phyloP scores from a whole-genome alignment of 192 early-diverging fungal species.

The Umbelopsis vinacea region DNA sequence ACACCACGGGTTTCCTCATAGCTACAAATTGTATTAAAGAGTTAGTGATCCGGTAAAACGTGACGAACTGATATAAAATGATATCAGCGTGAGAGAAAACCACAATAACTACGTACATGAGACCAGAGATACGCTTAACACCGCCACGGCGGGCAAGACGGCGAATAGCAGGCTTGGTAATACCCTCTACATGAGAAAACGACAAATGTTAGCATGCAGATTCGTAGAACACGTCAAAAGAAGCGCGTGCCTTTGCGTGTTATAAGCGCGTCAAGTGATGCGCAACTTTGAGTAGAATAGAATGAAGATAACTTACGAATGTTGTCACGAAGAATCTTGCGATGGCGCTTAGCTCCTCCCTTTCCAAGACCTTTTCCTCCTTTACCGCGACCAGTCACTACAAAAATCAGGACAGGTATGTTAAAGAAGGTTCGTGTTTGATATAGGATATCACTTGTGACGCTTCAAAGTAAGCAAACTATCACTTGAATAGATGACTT shows the following conservation, averaged over 20 bases:
- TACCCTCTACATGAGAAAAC: conserved; percentile 25
- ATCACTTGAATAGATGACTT: neutral
- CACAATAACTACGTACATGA: conserved; percentile 35
- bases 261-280: neutral
- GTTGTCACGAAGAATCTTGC: conserved; percentile 99
- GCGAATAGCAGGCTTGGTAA: conserved; percentile 73
- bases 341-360: conserved; percentile 99
- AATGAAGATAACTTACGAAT: conserved; percentile 51
- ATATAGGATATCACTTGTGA: neutral
- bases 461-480: too few species aligned
- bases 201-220: neutral
- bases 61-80: neutral
- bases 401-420: conserved; percentile 24
- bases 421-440: neutral
- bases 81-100: neutral
- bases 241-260: neutral
- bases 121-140: conserved; percentile 99
- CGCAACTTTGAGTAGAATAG: neutral
- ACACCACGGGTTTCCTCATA: conserved; percentile 99
- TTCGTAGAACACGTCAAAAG: neutral
- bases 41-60: conserved; percentile 37
- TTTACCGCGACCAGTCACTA: conserved; percentile 98
- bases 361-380: conserved; percentile 99
- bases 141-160: conserved; percentile 99
- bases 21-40: conserved; percentile 37